Evolutionary conservation across 2,329 filamentous ascomycete genomes (phyloP).

Genomic region (Botrytis squamosa): DNA sequence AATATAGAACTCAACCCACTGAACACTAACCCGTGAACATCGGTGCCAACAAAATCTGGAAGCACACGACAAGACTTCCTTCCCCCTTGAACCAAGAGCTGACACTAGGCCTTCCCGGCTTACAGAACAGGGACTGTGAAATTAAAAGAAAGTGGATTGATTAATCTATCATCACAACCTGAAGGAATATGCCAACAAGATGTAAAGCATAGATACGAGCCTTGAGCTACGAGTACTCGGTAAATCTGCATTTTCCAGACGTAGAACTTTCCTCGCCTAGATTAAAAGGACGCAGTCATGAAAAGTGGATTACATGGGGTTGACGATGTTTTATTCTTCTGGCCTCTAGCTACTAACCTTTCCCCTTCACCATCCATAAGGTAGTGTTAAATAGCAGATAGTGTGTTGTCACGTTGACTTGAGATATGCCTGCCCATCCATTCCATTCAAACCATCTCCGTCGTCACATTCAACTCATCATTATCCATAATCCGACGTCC

Average conservation of each 20-base stretch:
- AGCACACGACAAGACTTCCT: no score
- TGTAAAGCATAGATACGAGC: not conserved
- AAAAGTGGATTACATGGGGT: not conserved
- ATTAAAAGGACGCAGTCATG: not conserved
- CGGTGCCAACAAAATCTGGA: no score
- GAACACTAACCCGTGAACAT: no score
- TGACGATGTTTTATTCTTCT: slow-evolving; percentile 6
- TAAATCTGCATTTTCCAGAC: not conserved
- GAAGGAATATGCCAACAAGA: not conserved
- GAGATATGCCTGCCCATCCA: not conserved
- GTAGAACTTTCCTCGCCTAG: not conserved
- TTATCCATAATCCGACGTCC: not conserved
- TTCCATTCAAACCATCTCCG: not conserved
- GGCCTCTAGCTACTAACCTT: not conserved
- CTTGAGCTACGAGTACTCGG: not conserved
- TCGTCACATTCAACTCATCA: not conserved
- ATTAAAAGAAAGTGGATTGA: no score
- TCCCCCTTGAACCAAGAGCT: no score
- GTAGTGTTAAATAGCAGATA: not conserved
- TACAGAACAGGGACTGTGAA: no score
- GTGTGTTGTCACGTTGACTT: not conserved
- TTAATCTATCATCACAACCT: not conserved
- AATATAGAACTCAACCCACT: no score
- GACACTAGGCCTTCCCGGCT: no score
- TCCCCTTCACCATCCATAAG: not conserved